Percentiles rank a stretch among this genome's conserved stretches.
Evolutionary conservation across 2,329 filamentous ascomycete genomes (phyloP).

Genomic region (Nannizzia gypsea): DNA sequence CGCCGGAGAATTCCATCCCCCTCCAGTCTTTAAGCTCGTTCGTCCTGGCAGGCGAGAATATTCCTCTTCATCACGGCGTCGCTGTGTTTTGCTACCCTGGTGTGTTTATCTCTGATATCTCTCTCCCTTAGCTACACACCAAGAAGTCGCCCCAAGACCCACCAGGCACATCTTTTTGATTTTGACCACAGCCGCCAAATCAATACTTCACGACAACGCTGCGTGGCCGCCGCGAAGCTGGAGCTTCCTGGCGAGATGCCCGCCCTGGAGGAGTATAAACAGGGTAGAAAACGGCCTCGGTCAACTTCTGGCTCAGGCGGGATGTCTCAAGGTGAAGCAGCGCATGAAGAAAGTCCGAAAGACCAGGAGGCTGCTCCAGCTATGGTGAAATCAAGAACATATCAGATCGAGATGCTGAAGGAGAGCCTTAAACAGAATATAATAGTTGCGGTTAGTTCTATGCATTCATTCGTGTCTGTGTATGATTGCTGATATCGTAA

Average conservation of each 20-base stretch:
- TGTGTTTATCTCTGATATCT: background rate
- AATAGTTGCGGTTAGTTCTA: conserved; percentile 51
- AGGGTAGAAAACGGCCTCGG: background rate
- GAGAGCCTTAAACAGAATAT: conserved; percentile 57
- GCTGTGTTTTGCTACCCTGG: background rate
- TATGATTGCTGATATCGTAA: background rate
- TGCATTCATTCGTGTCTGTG: background rate
- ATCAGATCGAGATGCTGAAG: conserved; percentile 66
- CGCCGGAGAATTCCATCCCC: background rate
- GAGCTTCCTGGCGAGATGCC: background rate
- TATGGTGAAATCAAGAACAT: conserved; percentile 38
- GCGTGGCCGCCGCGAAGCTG: background rate
- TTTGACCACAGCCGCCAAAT: background rate
- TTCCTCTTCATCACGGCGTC: background rate
- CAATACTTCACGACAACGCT: background rate
- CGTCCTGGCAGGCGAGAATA: background rate
- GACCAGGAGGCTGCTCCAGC: background rate
- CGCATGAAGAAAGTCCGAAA: background rate
- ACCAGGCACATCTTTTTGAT: background rate
- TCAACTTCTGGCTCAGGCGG: background rate
- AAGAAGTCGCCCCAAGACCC: background rate
- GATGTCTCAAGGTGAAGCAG: background rate
- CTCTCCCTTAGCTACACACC: background rate
- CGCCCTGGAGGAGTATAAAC: background rate
- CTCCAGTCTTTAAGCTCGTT: background rate